Base-by-base conservation (phyloP, 1,284 basidiomycete species). In the Kwoniella shivajii region DNA sequence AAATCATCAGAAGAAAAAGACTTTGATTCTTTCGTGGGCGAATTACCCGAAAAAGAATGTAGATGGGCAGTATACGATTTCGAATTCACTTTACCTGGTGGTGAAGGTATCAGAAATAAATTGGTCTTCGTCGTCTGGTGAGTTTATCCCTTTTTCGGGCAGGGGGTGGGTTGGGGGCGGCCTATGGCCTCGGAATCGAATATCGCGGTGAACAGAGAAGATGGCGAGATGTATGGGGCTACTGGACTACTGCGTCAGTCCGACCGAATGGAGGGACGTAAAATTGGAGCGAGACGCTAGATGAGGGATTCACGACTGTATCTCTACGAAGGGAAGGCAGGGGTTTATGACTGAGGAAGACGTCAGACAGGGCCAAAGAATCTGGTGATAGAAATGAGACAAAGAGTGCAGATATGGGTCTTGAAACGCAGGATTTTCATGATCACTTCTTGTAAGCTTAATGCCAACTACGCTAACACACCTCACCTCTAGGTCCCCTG, bases 61-160 rank as follows among this genome's bases (percentile, higher is more conserved):
- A 82, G 89, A 78, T 99, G 88, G 86, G 94, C 89, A 30, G 85
- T 98, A 44, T 97, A 93, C 78, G 94, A 98, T 79, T 88, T 95
- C 63, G 87, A 91, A 74, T 98, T 83, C 73, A 85, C 89, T 80
- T 84, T 84, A 76, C 86, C 86, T 62, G 90, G 82, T 18, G 90
- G 82, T 49, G 83, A 82, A 61, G 90, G 89, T 59, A 88, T 85
- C 80, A 84, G 94, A 78, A 95, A 89, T 84, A 98, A 97, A 84
- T 84, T 98, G 66, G 81, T 82, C 70, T 97, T 98, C 77, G 77
- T 86, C 79, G 85, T 86, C 57, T 99, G 95, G 85, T 85, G 64
- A 72, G 82, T 80, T 16, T 5, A 26, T 11, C n/a, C 27, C 13
- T 38, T 47, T 39, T 13, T 44, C 11, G 31, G 36, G 31, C 9